Percentiles rank a stretch among this genome's conserved stretches.
phyloP scores from a whole-genome alignment of 768 basidiomycete species.

The Leccinum incarnatum region DNA sequence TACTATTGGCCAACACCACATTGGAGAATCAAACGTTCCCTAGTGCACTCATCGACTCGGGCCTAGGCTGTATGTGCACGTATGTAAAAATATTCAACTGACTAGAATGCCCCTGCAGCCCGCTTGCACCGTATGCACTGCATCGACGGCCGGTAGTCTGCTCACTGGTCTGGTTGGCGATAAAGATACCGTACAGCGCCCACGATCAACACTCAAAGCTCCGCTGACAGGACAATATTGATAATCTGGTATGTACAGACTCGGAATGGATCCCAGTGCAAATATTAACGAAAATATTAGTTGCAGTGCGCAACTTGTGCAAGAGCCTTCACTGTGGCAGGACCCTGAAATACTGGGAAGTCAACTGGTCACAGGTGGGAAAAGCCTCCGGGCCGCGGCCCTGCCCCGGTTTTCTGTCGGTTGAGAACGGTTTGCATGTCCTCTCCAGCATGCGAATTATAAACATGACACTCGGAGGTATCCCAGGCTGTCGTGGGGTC shows the following conservation, averaged over 20 bases:
- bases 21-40: too few species aligned
- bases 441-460: not conserved
- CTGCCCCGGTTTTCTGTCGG: not conserved
- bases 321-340: not conserved
- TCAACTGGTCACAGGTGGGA: not conserved
- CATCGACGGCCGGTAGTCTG: not conserved
- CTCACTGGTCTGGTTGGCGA: too few species aligned
- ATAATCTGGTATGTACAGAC: not conserved
- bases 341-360: too few species aligned
- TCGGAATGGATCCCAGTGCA: not conserved
- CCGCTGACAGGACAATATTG: not conserved
- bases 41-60: too few species aligned
- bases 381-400: not conserved
- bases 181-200: too few species aligned
- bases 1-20: too few species aligned
- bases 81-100: too few species aligned
- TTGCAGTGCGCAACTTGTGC: not conserved
- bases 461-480: not conserved
- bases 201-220: too few species aligned
- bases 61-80: too few species aligned
- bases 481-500: conserved; percentile 12
- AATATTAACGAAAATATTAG: not conserved
- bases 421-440: not conserved
- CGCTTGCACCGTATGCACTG: too few species aligned
- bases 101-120: too few species aligned